A percentile compares a stretch with the other conserved stretches of the same genome.
These are phyloP conservation scores for Nectriaceae sp. DNA, from an alignment of 2,329 filamentous ascomycete species.

Conservation along the genomic window DNA sequence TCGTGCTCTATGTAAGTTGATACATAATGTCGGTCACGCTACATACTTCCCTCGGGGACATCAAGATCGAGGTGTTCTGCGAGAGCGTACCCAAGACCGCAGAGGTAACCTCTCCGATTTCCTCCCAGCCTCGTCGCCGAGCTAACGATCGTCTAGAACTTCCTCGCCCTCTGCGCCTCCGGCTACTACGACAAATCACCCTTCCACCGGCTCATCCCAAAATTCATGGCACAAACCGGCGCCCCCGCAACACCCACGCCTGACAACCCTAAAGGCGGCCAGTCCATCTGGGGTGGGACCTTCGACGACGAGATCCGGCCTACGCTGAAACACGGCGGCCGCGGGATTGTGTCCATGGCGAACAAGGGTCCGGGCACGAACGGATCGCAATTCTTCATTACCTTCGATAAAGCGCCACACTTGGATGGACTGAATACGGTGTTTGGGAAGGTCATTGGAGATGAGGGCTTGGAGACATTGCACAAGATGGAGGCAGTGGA, in stretches of 20 bases:
- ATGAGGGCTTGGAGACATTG: slow-evolving; percentile 65
- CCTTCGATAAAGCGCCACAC: slow-evolving; percentile 76
- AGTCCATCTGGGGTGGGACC: slow-evolving; percentile 70
- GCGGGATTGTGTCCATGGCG: slow-evolving; percentile 76
- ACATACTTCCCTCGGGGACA: slow-evolving; percentile 84
- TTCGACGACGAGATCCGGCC: slow-evolving; percentile 84
- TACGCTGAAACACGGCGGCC: slow-evolving; percentile 65
- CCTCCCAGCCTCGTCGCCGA: not conserved
- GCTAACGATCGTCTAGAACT: slow-evolving; percentile 60
- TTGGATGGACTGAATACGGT: slow-evolving; percentile 84
- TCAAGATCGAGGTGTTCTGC: slow-evolving; percentile 97
- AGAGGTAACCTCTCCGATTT: slow-evolving; percentile 54
- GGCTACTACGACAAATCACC: slow-evolving; percentile 74
- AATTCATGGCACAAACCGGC: slow-evolving; percentile 81
- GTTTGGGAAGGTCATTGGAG: slow-evolving; percentile 73
- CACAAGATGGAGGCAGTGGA: slow-evolving; percentile 70
- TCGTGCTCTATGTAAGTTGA: no score
- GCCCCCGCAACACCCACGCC: slow-evolving; percentile 57
- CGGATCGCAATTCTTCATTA: slow-evolving; percentile 80
- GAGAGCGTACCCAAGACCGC: slow-evolving; percentile 91
- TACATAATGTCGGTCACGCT: slow-evolving; percentile 72
- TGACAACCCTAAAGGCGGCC: slow-evolving; percentile 66
- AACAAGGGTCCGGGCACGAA: slow-evolving; percentile 76
- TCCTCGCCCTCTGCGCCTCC: slow-evolving; percentile 82
- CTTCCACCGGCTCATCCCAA: slow-evolving; percentile 78